Evolutionary conservation across 371 early-diverging fungal genomes (phyloP), one percentile per base, ranked within the genome.

Genomic region (Syncephalastrum racemosum): DNA sequence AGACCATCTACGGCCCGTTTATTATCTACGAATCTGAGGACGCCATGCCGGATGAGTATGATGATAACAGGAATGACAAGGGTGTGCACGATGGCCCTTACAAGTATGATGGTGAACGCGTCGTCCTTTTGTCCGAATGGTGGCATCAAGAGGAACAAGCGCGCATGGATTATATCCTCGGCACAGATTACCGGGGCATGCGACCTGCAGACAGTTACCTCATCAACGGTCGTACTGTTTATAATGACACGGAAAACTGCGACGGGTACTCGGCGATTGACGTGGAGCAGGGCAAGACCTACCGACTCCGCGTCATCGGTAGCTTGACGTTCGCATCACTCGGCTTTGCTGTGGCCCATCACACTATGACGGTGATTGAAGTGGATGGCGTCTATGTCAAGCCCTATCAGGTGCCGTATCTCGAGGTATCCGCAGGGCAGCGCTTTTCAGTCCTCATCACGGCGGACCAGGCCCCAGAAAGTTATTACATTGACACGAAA

Each of bases 361-460:
- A 79, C 40, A 63, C 56, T 10, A 66, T 79, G 70, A 79, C 80
- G 1, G 48, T 77, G 13, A 77, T 77, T 23, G 77, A 77, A 54
- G 68, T 73, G 0, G 79, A 79, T 47, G 79, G 79, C n/a, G 60
- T 25, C 4, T 46, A 54, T 16, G 25, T 65, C 7, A 43, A 61
- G 22, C 59, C 60, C 15, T 59, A 46, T 24, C 16, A 48, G 46
- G 52, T 46, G 12, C 16, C 55, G 1, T 58, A 53, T 42, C 43
- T 54, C 31, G 20, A 66, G 58, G 48, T 67, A 8, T 24, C 67
- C 6, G 43, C 67, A 49, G 67, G 67, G 14, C 67, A 67, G 43
- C 59, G 67, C 15, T 67, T 62, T 19, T 67, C 67, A 6, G 54
- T 67, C n/a, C 47, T 67, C 12, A 14, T 67, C 16, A 54, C 31